Conservation (phyloP, 306 rosid genomes). For the Sindora glabra region DNA sequence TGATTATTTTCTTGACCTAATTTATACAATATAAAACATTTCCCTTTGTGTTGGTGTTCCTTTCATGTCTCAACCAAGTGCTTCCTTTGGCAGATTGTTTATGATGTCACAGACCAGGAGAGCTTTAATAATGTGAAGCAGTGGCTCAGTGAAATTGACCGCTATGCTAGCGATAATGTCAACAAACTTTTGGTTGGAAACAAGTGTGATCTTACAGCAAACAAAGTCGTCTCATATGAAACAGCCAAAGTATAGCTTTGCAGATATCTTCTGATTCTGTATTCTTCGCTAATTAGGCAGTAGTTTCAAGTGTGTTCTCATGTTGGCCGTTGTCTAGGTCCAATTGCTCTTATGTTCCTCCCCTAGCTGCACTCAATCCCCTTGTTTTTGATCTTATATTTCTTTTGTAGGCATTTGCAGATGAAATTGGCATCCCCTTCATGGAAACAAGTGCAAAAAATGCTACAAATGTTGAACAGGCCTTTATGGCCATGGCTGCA, state of each 20-base stretch:
- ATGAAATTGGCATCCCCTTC: constrained; percentile 46
- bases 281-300: background rate
- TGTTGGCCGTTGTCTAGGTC: background rate
- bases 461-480: constrained; percentile 47
- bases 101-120: constrained; percentile 50
- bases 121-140: constrained; percentile 54
- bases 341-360: background rate
- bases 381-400: background rate
- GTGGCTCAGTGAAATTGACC: constrained; percentile 58
- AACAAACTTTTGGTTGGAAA: constrained; percentile 57
- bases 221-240: constrained; percentile 43
- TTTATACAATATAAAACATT: background rate
- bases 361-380: background rate
- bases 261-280: background rate
- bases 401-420: constrained; percentile 34
- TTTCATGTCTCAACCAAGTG: constrained; percentile 3
- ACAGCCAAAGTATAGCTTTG: constrained; percentile 34
- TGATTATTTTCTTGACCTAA: constrained; percentile 8
- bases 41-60: background rate
- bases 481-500: constrained; percentile 56
- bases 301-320: background rate
- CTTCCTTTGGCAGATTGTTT: constrained; percentile 35
- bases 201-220: constrained; percentile 49
- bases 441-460: constrained; percentile 56
- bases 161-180: constrained; percentile 49